Evolutionary conservation across 2,329 filamentous ascomycete genomes (phyloP), one percentile per base, ranked within the genome.

Genomic region (Penicillium rolfsii): DNA sequence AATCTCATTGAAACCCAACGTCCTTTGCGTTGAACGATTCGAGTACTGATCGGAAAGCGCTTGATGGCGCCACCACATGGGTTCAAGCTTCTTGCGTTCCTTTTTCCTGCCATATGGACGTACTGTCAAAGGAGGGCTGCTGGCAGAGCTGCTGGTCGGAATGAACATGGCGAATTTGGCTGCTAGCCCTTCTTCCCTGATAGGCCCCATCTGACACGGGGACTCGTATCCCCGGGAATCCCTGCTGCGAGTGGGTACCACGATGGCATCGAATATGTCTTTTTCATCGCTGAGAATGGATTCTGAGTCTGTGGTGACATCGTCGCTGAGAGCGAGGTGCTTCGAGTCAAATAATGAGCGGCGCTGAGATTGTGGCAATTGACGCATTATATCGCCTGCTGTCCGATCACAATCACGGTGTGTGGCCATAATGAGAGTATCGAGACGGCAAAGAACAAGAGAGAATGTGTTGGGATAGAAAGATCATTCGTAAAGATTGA

Each of bases 211-310:
- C 6, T 55, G 50, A 26, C 48, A 55, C 38, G 53, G 38, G 11
- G 55, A 45, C n/a, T 59, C 59, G 46, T 58, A 53, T 28, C 48
- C 60, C 6, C 55, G 60, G 22, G 54, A 38, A n/a, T 65, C 67
- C 30, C 73, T 68, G 38, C 64, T 67, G 22, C 67, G 65, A 5
- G 75, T 74, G 30, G 69, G 70, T 33, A 73, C 71, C 49, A 71
- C 61, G 41, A 70, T 61, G 7, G 77, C 77, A 64, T 79, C 72
- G 62, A 73, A 78, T 12, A 80, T 76, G 11, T 71, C 76, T 53
- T 67, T 70, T 49, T 76, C 74, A 26, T 76, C 73, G 55, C 75
- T 78, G 19, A 70, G 69, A 36, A 69, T 57, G 14, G 73, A 72
- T 46, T 74, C 73, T 0, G 66, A 70, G 19, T 58, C 60, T 22